Base-by-base conservation (phyloP, 495 filamentous ascomycete species). In the Cenococcum geophilum region DNA sequence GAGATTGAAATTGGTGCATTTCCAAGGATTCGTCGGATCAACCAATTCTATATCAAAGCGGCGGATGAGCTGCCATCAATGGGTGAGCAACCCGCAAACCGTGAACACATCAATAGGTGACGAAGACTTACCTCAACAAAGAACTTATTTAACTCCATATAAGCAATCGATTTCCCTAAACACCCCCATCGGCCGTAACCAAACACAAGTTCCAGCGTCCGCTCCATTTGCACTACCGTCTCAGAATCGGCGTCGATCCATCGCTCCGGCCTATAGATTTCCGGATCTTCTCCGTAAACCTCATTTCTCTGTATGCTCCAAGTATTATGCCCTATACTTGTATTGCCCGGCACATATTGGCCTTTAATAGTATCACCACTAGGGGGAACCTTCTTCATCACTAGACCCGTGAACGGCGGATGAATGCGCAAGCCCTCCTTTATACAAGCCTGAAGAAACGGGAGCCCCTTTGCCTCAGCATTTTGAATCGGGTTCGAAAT, bases 1-100 rank as follows among this genome's bases (percentile, higher is more conserved):
- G 5, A 62, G 52, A 52, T 58, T 62, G 20, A 5, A 57, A 40
- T 62, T 62, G 11, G 57, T 43, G 18, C 55, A 36, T 12, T 36
- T 56, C 75, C 73, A 80, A 12, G 81, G 80, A 34, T 62, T 70
- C 48, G 64, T 72, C 8, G 79, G 79, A 61, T 80, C 75, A 34
- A 75, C 69, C 3, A 83, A 58, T n/a, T 77, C 74, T 37, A 82
- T 74, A 52, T 84, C 80, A 52, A 81, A 83, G 23, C 71, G 71
- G 9, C 79, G 72, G n/a, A 84, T 58, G n/a, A 83, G 69, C 60
- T 62, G 37, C 4, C 10, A 34, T 10, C 40, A 45, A 45, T 4
- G 10, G 35, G 14, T 61, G 43, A 61, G 50, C 36, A n/a, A 52
- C 20, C 49, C 14, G n/a, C 21, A 5, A 2, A 23, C 4, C 25